Percentiles rank a stretch among this genome's conserved stretches.
phyloP scores from a whole-genome alignment of 768 basidiomycete species.

The Lyophyllum semitale region DNA sequence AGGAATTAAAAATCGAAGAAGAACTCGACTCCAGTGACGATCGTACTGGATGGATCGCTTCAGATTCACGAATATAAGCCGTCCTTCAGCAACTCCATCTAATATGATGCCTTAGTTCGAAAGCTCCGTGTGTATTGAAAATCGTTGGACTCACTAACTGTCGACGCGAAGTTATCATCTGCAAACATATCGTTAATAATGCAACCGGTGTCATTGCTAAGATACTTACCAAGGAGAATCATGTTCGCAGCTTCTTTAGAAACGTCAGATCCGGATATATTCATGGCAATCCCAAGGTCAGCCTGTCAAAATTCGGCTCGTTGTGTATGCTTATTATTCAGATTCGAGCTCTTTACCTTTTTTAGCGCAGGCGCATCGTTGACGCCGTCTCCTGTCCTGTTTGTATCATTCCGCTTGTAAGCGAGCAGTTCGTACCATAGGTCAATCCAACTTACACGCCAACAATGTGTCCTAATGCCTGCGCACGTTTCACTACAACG shows the following conservation, averaged over 20 bases:
- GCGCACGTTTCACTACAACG: conserved; percentile 62
- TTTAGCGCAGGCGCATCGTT: conserved; percentile 75
- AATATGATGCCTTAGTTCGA: conserved; percentile 2
- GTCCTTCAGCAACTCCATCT: conserved; percentile 72
- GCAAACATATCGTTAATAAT: background rate
- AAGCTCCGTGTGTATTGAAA: background rate
- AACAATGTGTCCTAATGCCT: conserved; percentile 70
- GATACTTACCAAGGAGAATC: conserved; percentile 59
- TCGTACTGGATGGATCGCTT: conserved; percentile 70
- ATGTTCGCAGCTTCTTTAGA: conserved; percentile 78
- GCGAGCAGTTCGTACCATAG: background rate
- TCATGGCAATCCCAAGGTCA: conserved; percentile 76
- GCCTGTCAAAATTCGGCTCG: conserved; percentile 35
- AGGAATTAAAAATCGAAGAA: background rate
- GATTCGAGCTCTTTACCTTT: conserved; percentile 33
- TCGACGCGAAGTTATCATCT: conserved; percentile 77
- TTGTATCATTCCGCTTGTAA: background rate
- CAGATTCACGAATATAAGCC: conserved; percentile 69
- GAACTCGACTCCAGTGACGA: background rate
- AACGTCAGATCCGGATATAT: conserved; percentile 72
- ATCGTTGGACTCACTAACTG: conserved; percentile 52
- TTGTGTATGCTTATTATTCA: background rate
- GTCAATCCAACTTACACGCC: conserved; percentile 53
- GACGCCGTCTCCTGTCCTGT: conserved; percentile 70
- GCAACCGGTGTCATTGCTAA: background rate